A percentile compares a stretch with the other conserved stretches of the same genome.
Conservation (phyloP, 2,329 filamentous ascomycete genomes). For the Neofusicoccum umdonicola region DNA sequence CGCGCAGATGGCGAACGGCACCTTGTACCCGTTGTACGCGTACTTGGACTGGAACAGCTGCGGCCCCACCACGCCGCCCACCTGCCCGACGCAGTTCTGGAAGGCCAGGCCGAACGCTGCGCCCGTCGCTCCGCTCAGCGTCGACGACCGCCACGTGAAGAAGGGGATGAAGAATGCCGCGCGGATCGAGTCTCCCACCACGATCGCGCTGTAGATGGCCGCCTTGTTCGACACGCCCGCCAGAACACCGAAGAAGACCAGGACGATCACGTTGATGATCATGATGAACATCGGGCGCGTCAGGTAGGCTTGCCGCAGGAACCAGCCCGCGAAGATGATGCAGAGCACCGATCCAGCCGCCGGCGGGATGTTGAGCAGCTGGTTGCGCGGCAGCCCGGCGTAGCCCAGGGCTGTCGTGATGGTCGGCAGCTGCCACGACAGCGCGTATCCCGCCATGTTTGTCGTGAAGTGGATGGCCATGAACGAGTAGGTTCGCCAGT, state of each 20-base stretch:
- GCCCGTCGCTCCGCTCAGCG: conserved; percentile 43
- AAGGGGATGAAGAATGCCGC: conserved; percentile 46
- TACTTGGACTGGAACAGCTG: conserved; percentile 46
- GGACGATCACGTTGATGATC: conserved; percentile 41
- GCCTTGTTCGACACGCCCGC: conserved; percentile 38
- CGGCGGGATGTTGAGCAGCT: no score
- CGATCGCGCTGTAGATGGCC: conserved; percentile 46
- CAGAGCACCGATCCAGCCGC: conserved; percentile 42
- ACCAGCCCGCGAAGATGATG: conserved; percentile 42
- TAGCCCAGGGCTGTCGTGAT: conserved; percentile 45
- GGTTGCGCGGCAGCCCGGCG: conserved; percentile 17
- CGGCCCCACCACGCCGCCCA: conserved; percentile 47
- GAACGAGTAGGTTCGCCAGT: no score
- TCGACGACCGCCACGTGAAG: conserved; percentile 46
- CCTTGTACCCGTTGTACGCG: conserved; percentile 43
- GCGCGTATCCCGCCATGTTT: conserved; percentile 17
- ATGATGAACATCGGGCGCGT: conserved; percentile 44
- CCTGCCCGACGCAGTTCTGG: conserved; percentile 44
- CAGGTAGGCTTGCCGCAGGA: conserved; percentile 41
- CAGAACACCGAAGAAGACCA: conserved; percentile 46
- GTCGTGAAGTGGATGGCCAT: no score
- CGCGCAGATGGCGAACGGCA: conserved; percentile 38
- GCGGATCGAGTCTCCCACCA: conserved; percentile 47
- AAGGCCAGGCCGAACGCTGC: conserved; percentile 47
- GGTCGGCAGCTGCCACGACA: neutral